Conservation (phyloP, 1,284 basidiomycete genomes). For the Cronartium quercuum region DNA sequence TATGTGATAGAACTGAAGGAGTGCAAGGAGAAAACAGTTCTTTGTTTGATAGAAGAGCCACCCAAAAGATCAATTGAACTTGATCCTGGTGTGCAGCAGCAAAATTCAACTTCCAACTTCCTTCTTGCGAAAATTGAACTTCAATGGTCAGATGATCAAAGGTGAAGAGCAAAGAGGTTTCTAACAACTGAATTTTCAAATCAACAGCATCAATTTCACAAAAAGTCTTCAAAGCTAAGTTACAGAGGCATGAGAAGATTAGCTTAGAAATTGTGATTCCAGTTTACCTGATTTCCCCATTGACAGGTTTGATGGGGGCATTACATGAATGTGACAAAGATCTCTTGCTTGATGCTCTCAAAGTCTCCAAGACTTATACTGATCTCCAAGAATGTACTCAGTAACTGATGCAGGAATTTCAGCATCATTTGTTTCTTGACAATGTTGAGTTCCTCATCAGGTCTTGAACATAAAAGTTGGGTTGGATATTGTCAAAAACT, state of each 20-base stretch:
- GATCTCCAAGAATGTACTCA: too few relatives aligned
- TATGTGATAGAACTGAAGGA: conserved; percentile 2
- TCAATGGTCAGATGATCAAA: too few relatives aligned
- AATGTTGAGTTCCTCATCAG: too few relatives aligned
- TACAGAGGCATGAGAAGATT: neutral
- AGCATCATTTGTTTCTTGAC: too few relatives aligned
- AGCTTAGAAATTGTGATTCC: neutral
- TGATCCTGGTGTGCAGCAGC: neutral
- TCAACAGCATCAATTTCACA: neutral
- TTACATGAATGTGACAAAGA: conserved; percentile 1
- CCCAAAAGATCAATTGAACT: neutral
- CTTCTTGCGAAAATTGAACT: too few relatives aligned
- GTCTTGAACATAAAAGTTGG: too few relatives aligned
- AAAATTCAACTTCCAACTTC: conserved; percentile 9
- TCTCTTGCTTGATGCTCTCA: too few relatives aligned
- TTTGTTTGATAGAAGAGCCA: neutral
- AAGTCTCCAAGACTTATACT: too few relatives aligned
- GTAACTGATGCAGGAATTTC: too few relatives aligned
- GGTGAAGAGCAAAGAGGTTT: neutral
- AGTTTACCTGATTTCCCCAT: conserved; percentile 1
- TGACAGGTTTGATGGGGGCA: neutral
- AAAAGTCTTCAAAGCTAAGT: neutral
- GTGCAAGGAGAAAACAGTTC: conserved; percentile 4
- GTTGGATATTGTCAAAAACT: too few relatives aligned
- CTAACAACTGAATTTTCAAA: neutral